Evolutionary conservation across 805 yeast species (phyloP).

Genomic region (Lipomyces sp.): DNA sequence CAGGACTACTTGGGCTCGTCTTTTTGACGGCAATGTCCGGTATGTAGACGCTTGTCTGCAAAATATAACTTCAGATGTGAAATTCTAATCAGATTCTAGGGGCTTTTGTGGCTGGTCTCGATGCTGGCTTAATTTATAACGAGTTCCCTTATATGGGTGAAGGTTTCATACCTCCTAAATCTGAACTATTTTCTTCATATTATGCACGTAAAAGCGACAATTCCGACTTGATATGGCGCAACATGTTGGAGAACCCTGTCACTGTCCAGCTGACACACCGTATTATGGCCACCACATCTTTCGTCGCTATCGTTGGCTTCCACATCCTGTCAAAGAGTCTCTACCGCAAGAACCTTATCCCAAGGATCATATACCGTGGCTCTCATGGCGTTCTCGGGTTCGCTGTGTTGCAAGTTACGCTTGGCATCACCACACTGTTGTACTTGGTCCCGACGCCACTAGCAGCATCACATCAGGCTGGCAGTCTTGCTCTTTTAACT

Average conservation of each 20-base stretch:
- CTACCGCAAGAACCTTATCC: constrained; percentile 52
- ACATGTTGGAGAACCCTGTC: constrained; percentile 90
- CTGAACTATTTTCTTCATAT: constrained; percentile 76
- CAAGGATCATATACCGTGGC: constrained; percentile 58
- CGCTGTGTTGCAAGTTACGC: constrained; percentile 77
- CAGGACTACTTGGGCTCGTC: constrained; percentile 66
- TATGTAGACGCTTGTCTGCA: constrained; percentile 89
- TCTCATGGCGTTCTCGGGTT: constrained; percentile 79
- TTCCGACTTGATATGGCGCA: constrained; percentile 87
- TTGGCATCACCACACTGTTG: constrained; percentile 85
- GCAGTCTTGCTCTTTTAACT: constrained; percentile 87
- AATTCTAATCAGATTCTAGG: constrained; percentile 61
- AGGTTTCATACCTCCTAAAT: constrained; percentile 68
- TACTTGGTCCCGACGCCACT: constrained; percentile 90
- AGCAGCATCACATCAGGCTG: constrained; percentile 97
- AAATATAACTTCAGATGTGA: constrained; percentile 55
- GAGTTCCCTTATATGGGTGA: constrained; percentile 95
- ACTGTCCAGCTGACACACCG: constrained; percentile 94
- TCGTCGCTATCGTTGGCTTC: constrained; percentile 52
- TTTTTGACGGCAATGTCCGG: constrained; percentile 96
- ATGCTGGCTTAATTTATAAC: constrained; percentile 95
- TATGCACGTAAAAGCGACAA: constrained; percentile 69
- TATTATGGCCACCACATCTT: constrained; percentile 79
- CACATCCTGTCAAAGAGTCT: constrained; percentile 62
- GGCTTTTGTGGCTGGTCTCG: constrained; percentile 96